A percentile compares a stretch with the other conserved stretches of the same genome.
Evolutionary conservation across 2,329 filamentous ascomycete species (phyloP).

Genomic region (Fusarium pseudograminearum): DNA sequence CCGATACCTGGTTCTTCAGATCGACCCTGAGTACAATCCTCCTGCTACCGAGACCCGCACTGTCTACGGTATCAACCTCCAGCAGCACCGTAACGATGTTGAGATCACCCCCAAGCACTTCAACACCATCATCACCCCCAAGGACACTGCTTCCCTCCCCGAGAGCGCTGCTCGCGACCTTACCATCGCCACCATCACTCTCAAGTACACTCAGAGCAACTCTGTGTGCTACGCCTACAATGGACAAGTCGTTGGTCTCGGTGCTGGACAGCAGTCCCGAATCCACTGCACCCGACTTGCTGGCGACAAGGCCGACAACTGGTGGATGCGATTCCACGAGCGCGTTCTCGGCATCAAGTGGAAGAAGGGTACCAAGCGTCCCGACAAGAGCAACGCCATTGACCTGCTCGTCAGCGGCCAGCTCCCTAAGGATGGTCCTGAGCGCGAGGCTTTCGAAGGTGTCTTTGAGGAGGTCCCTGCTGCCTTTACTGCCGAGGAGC

Average conservation of each 20-base stretch:
- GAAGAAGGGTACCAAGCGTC: conserved; percentile 96
- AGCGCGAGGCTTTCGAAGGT: conserved; percentile 87
- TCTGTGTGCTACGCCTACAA: conserved; percentile 97
- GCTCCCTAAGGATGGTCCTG: conserved; percentile 83
- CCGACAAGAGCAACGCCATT: conserved; percentile 98
- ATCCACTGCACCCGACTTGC: conserved; percentile 99
- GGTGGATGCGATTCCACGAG: conserved; percentile 99
- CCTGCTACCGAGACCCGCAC: conserved; percentile 85
- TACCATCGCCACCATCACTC: conserved; percentile 93
- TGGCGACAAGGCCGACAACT: conserved; percentile 98
- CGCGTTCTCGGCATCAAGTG: conserved; percentile 89
- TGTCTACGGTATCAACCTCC: conserved; percentile 88
- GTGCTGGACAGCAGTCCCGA: conserved; percentile 95
- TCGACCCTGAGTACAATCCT: conserved; percentile 88
- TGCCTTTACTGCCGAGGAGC: conserved; percentile 86
- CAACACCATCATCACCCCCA: conserved; percentile 85
- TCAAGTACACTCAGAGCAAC: conserved; percentile 99
- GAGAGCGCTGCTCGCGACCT: conserved; percentile 89
- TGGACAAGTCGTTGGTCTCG: conserved; percentile 92
- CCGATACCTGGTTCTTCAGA: conserved; percentile 95
- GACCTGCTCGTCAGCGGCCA: conserved; percentile 93
- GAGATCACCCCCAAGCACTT: conserved; percentile 89
- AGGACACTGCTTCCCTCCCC: conserved; percentile 77
- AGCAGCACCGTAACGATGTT: conserved; percentile 93
- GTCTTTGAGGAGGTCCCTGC: conserved; percentile 90